These are phyloP conservation scores for Marasmius oreades DNA, from an alignment of 1,284 basidiomycete species.

Conservation along the genomic window DNA sequence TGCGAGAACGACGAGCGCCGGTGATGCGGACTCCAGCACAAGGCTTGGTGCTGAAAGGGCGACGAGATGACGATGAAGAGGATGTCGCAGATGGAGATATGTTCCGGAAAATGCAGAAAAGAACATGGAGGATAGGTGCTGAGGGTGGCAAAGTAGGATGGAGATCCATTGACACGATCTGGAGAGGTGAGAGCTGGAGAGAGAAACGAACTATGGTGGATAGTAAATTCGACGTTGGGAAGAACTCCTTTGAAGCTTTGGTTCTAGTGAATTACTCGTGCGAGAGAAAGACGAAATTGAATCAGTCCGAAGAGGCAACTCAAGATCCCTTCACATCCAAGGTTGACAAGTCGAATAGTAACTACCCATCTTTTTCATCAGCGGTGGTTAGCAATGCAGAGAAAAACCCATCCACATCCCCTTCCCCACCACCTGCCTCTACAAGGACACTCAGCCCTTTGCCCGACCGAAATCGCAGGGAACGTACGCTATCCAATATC, in stretches of 20 bases:
- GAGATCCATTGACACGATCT: neutral
- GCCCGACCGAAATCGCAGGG: neutral
- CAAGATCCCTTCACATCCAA: slow-evolving; percentile 29
- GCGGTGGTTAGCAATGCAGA: neutral
- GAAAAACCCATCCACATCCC: slow-evolving; percentile 9
- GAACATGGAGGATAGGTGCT: neutral
- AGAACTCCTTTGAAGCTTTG: neutral
- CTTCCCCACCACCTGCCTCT: slow-evolving; percentile 1
- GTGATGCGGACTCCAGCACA: neutral
- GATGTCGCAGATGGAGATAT: neutral
- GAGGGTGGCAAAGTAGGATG: neutral
- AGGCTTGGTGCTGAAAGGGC: neutral
- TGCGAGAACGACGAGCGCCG: neutral
- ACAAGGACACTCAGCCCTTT: neutral
- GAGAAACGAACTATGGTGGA: neutral
- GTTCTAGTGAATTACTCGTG: neutral
- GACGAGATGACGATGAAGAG: neutral
- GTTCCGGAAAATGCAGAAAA: neutral
- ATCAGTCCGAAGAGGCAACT: neutral
- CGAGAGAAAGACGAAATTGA: neutral
- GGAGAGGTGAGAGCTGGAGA: neutral
- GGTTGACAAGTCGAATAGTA: slow-evolving; percentile 16
- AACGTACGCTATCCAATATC: neutral
- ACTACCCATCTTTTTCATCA: slow-evolving; percentile 13
- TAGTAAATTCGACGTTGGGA: neutral